Evolutionary conservation across 2,329 filamentous ascomycete species (phyloP), one percentile per base, ranked within the genome.

Genomic region (Pezizomycotina sp.): DNA sequence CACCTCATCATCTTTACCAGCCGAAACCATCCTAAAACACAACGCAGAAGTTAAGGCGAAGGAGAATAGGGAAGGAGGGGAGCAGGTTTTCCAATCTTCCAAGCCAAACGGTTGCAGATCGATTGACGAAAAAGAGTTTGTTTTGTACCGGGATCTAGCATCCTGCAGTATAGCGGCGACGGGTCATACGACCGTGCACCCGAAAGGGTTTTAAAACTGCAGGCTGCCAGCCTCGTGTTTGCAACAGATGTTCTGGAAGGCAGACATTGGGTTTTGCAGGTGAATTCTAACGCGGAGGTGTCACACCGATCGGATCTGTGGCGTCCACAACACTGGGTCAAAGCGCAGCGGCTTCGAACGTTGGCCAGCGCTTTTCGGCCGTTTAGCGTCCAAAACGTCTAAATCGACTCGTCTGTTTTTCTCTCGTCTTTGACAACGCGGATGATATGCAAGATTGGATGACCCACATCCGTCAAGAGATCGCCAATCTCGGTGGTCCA

Each of bases 391-490:
- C 41, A 14, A 44, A 37, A 27, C 20, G 39, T 24, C 39, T 44
- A 7, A 40, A 36, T 7, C 31, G 41, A 24, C 20, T 31, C 10
- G 15, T 32, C 4, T 35, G 27, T 40, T 14, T 26, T 44, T 8
- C 33, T 44, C n/a, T 24, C 40, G 12, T 44, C 20, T 44, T 44
- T 18, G 41, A 44, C 8, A 36, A 27, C 15, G 41, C 41, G 23
- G 41, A 44, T n/a, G 41, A 44, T 7, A 44, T 44, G 41, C 41
- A 44, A 26, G 41, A 44, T 10, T 44, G 41, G 41, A 15, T 40
- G 21, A 30, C 32, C 18, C 39, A 31, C 31, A 37, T 44, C n/a
- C 13, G 41, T 27, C 39, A 36, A 22, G 36, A 44, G 26, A 40
- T 44, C 23, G 39, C 36, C 16, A 40, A 30, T 12, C 10, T 40